Evolutionary conservation across 2,329 filamentous ascomycete species (phyloP), one percentile per base, ranked within the genome.

Genomic region (Fusarium zealandicum): DNA sequence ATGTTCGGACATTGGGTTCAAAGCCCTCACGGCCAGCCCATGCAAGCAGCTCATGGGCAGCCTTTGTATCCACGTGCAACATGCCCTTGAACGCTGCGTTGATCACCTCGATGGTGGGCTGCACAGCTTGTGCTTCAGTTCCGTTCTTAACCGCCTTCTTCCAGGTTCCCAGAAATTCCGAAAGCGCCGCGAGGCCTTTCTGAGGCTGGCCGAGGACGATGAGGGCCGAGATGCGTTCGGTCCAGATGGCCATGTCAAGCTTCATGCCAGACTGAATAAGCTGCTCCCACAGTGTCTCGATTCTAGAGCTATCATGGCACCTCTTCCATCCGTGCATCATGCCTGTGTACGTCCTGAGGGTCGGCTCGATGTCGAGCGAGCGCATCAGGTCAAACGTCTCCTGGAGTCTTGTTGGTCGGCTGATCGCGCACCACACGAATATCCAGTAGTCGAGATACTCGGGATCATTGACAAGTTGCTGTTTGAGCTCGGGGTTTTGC

Each of bases 301-400:
- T 77, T 17, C 81, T 84, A n/a, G 76, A 70, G 1, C 78, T 61
- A 63, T 91, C 86, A 47, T 79, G 78, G 42, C 83, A 79, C 42
- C 78, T 79, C 67, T 82, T 83, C 72, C 87, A 91, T 1, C 90
- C 90, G 50, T 84, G 80, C 61, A 95, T 83, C 82, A 95, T 89
- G 36, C 83, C 76, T 32, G 86, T 88, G 83, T 89, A 95, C 0
- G 90, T 88, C 62, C 77, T 81, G 48, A 88, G 65, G 6, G 80
- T 86, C 12, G 90, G 87, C 50, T 75, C 71, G 25, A 88, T 69
- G 1, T 82, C 83, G 44, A 82, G 59, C 32, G 67, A 60, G 27
- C 69, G 60, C 78, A 82, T 82, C 36, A 75, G 50, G 27, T 75
- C 72, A 64, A 81, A 71, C 4, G 69, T 71, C 45, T 75, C 71